Base-by-base conservation (phyloP, 345 rosid genomes). In the Boechera retrofracta region DNA sequence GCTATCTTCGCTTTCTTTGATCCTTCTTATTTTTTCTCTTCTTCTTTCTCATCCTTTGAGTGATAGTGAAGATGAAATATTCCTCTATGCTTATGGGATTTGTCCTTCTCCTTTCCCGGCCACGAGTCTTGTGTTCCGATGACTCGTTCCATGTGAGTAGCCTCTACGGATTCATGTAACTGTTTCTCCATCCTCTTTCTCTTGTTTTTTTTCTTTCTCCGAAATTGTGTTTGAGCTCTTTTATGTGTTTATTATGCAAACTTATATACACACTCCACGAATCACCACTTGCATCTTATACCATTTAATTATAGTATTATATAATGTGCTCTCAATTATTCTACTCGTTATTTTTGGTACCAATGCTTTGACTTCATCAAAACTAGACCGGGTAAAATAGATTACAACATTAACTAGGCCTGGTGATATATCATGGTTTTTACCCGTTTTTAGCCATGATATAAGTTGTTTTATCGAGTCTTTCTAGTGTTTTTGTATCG, bases 1-100 rank as follows among this genome's bases (percentile, higher is more conserved):
- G 73, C 77, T 26, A 77, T 65, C 58, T 78, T 78, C 69, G 72
- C 77, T 72, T 74, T 78, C 51, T 78, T 78, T 59, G 81, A 78
- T 7, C 73, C 81, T 24, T 78, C 58, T 49, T 78, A 72, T 63
- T 72, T 77, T 62, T 77, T 77, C 5, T 77, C 69, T 58, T 72
- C 73, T 15, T 65, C 77, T 65, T 78, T 42, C 58, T 78, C 77
- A 51, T 78, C 77, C 1, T 72, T 72, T 55, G 77, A 66, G 35
- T 77, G 72, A 42, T 53, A 77, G 73, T 72, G 81, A 18, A 67
- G 64, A 16, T 78, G 81, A 64, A 78, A 78, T 32, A 72, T 41
- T 59, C 81, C 64, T 60, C 81, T 72, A 59, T 78, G 81, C 29
- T 58, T 67, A 12, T 67, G 77, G 0, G 31, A 4, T 52, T 71